Conservation (phyloP, 768 basidiomycete genomes). For the Panus rudis region DNA sequence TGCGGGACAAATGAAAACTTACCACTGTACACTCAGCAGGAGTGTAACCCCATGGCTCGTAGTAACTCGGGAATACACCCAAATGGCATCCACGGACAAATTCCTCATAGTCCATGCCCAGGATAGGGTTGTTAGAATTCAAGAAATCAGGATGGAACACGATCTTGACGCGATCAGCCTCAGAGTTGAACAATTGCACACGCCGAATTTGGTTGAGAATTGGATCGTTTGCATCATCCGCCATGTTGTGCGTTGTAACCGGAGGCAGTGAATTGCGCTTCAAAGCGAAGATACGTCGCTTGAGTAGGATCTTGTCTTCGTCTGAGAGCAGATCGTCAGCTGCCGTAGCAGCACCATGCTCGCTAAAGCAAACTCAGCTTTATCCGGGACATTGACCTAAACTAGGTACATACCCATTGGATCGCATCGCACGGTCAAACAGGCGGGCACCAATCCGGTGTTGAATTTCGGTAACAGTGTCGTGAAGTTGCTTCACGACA, state of each 20-base stretch:
- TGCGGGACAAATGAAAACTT: constrained; percentile 23
- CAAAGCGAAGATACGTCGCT: constrained; percentile 93
- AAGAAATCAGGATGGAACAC: constrained; percentile 98
- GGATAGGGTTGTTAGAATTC: constrained; percentile 95
- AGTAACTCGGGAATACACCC: constrained; percentile 97
- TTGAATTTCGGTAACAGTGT: constrained; percentile 94
- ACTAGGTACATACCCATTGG: constrained; percentile 63
- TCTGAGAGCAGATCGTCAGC: constrained; percentile 75
- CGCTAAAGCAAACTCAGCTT: constrained; percentile 34
- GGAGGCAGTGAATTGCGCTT: constrained; percentile 94
- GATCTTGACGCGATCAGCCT: constrained; percentile 90
- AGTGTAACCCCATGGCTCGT: constrained; percentile 95
- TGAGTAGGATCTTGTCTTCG: constrained; percentile 91
- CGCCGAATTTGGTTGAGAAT: constrained; percentile 92
- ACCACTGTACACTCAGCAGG: constrained; percentile 99
- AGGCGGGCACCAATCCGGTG: constrained; percentile 86
- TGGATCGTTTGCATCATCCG: constrained; percentile 86
- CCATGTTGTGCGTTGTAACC: constrained; percentile 98
- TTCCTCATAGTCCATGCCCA: constrained; percentile 97
- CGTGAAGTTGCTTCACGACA: constrained; percentile 92
- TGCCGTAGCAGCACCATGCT: constrained; percentile 67
- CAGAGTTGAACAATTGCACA: constrained; percentile 87
- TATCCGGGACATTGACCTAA: too few species aligned
- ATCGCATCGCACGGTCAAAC: constrained; percentile 91
- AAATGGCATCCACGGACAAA: constrained; percentile 97